phyloP scores from a whole-genome alignment of 441 rosid species.

The Corymbia calophylla region DNA sequence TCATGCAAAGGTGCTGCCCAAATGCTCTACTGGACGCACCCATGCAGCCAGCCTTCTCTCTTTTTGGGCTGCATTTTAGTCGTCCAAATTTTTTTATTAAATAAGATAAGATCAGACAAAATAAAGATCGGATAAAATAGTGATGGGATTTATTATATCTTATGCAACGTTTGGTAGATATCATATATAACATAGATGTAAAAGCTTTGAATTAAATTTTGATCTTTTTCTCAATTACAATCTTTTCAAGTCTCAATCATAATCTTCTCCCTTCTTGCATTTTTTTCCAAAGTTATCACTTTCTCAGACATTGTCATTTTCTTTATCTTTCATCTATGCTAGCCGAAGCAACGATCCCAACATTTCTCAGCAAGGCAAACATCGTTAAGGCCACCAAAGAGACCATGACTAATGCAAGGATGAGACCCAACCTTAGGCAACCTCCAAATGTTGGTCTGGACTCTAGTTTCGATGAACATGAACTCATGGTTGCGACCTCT shows the following conservation, averaged over 20 bases:
- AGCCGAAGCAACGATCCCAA: neutral
- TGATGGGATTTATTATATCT: no score
- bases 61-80: neutral
- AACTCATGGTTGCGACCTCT: neutral
- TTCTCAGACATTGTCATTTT: neutral
- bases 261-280: neutral
- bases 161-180: neutral
- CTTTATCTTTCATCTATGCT: neutral
- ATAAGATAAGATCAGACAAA: rapidly evolving
- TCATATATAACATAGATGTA: no score
- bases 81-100: no score
- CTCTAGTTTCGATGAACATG: neutral
- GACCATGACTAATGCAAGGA: neutral
- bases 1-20: neutral
- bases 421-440: rapidly evolving
- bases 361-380: neutral
- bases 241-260: neutral
- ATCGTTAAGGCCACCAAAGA: rapidly evolving
- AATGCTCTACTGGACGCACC: neutral
- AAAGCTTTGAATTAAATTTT: neutral
- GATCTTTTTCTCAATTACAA: neutral
- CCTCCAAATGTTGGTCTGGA: no score
- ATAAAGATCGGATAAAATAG: no score
- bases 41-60: neutral
- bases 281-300: neutral